Conservation (phyloP, 176 grass and related monocot genomes). For the Pharus latifolius region DNA sequence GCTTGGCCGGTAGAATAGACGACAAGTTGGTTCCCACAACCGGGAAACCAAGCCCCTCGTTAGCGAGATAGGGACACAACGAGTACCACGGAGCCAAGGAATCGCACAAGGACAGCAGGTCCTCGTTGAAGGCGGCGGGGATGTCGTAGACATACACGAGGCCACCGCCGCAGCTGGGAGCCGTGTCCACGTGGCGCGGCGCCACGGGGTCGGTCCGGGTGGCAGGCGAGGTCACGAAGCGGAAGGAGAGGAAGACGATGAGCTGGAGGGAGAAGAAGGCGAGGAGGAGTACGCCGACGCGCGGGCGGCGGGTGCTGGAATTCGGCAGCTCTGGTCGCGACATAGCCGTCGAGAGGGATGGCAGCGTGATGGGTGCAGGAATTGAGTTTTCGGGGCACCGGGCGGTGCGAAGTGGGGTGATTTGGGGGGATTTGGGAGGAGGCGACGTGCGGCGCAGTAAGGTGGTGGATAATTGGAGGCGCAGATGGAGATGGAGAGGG, state of each 20-base stretch:
- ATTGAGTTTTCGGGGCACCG: no score
- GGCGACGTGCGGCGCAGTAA: slow-evolving; percentile 24
- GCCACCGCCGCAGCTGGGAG: slow-evolving; percentile 27
- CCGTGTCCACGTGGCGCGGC: background rate
- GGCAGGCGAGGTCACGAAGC: background rate
- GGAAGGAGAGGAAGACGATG: slow-evolving; percentile 40
- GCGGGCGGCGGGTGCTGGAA: slow-evolving; percentile 13
- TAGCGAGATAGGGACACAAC: slow-evolving; percentile 50
- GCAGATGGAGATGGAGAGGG: background rate
- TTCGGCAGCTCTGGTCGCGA: slow-evolving; percentile 11
- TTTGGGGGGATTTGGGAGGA: background rate
- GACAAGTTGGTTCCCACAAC: slow-evolving; percentile 34
- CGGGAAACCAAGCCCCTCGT: slow-evolving; percentile 50
- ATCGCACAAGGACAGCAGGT: slow-evolving; percentile 47
- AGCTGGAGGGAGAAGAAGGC: slow-evolving; percentile 51
- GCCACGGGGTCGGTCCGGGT: background rate
- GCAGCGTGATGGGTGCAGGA: background rate
- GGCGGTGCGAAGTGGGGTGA: no score
- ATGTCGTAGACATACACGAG: slow-evolving; percentile 78
- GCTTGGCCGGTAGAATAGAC: slow-evolving; percentile 18
- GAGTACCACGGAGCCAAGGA: slow-evolving; percentile 41
- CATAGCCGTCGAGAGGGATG: slow-evolving; percentile 8
- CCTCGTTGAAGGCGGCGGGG: slow-evolving; percentile 50
- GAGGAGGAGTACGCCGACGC: slow-evolving; percentile 27
- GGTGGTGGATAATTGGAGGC: background rate